Percentiles rank a stretch among this genome's conserved stretches.
phyloP scores from a whole-genome alignment of 257 asterid species.

The Solanum sitiens region DNA sequence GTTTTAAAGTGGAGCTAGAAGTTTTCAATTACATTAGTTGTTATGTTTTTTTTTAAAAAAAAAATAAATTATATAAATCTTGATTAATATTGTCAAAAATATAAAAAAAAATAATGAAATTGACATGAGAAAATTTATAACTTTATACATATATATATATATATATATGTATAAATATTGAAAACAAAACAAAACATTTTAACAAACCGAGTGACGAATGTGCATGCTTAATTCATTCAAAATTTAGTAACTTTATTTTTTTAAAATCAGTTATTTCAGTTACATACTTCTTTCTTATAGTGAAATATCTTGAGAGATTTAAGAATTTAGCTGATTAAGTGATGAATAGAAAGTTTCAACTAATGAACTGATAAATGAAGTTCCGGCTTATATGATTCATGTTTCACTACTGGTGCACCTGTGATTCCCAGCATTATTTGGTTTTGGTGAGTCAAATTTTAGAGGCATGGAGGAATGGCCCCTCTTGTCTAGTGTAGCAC shows the following conservation, averaged over 20 bases:
- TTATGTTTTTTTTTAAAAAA: not conserved
- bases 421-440: not conserved
- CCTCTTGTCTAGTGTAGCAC: not conserved
- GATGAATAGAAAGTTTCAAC: too few species aligned
- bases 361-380: too few species aligned
- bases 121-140: not conserved
- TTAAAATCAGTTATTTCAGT: too few species aligned
- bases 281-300: too few species aligned
- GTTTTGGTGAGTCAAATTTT: not conserved
- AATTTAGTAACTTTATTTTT: not conserved
- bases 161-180: not conserved
- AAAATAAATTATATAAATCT: not conserved
- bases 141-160: too few species aligned
- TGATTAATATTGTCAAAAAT: not conserved
- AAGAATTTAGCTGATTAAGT: too few species aligned
- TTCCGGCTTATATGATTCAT: not conserved
- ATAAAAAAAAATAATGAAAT: not conserved
- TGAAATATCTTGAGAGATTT: too few species aligned
- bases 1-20: not conserved
- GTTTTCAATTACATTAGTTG: not conserved
- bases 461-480: not conserved
- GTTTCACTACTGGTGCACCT: not conserved
- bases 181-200: not conserved
- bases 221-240: not conserved
- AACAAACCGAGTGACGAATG: not conserved